A percentile compares a stretch with the other conserved stretches of the same genome.
These are phyloP conservation scores for Capsicum baccatum DNA, from an alignment of 257 asterid genomes.

Conservation along the genomic window DNA sequence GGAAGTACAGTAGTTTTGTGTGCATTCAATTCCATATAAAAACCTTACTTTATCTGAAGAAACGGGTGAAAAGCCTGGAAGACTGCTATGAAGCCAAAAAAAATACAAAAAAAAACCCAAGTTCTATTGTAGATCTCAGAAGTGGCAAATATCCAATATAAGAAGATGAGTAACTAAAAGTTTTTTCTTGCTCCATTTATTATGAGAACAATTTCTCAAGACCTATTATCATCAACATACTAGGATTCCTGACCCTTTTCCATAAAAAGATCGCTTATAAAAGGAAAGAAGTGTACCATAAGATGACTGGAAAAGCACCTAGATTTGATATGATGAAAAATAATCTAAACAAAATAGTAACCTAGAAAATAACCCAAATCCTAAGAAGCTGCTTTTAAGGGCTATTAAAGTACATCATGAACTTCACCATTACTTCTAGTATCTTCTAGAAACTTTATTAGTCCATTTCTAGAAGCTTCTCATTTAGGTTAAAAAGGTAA, in stretches of 20 bases:
- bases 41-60: constrained; percentile 11
- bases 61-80: not conserved
- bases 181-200: constrained; percentile 11
- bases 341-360: constrained; percentile 5
- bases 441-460: not conserved
- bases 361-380: constrained; percentile 24
- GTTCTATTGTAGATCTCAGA: constrained; percentile 19
- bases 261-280: not conserved
- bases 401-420: constrained; percentile 21
- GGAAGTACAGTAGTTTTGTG: not conserved
- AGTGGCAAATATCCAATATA: constrained; percentile 8
- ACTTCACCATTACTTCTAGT: not conserved
- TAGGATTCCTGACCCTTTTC: not conserved
- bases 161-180: not conserved
- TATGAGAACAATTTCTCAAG: not conserved
- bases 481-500: not conserved
- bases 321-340: not conserved
- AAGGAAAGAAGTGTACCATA: constrained; percentile 11
- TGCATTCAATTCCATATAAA: constrained; percentile 9
- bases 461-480: not conserved
- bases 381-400: not conserved
- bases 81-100: constrained; percentile 18
- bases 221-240: constrained; percentile 9
- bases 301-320: constrained; percentile 6
- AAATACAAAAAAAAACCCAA: not conserved